A percentile compares a stretch with the other conserved stretches of the same genome.
Evolutionary conservation across 1,284 basidiomycete species (phyloP).

Genomic region (Leccinum angustisporum): DNA sequence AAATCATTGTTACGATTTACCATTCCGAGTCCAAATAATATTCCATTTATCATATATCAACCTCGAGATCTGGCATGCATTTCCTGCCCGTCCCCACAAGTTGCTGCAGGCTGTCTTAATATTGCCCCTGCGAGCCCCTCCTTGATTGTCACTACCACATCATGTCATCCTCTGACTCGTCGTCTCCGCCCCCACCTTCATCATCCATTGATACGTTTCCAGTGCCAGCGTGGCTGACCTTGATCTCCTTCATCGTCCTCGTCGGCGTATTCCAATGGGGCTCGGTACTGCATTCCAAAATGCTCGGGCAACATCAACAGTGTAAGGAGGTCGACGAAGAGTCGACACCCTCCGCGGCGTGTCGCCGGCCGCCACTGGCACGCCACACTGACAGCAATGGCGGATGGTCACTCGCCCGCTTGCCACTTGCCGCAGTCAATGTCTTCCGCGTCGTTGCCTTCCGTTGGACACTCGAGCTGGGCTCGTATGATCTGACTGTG

Average conservation of each 20-base stretch:
- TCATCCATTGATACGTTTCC: slow-evolving; percentile 15
- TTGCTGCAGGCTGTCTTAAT: not conserved
- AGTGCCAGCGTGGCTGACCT: slow-evolving; percentile 44
- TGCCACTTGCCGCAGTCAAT: slow-evolving; percentile 43
- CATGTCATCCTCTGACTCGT: not conserved
- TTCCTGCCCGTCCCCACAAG: not conserved
- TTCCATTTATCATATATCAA: slow-evolving; percentile 15
- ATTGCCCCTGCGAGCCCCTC: not conserved
- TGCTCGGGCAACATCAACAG: slow-evolving; percentile 6
- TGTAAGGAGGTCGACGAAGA: slow-evolving; percentile 22
- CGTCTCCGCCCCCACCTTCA: slow-evolving; percentile 2
- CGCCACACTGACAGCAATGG: not conserved
- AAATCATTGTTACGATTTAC: not conserved
- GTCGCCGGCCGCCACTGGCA: not conserved
- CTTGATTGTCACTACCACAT: slow-evolving; percentile 8
- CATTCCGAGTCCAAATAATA: not conserved
- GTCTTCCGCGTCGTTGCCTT: slow-evolving; percentile 49
- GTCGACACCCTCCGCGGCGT: slow-evolving; percentile 1
- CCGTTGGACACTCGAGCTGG: slow-evolving; percentile 46
- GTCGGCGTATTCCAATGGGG: slow-evolving; percentile 40
- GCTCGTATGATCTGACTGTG: slow-evolving; percentile 46
- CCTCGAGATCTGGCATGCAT: not conserved
- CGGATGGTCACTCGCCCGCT: slow-evolving; percentile 23
- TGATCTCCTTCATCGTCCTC: slow-evolving; percentile 43
- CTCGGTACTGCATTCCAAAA: slow-evolving; percentile 29